phyloP scores from a whole-genome alignment of 352 stramenopile species.

The Pythium dissimile region DNA sequence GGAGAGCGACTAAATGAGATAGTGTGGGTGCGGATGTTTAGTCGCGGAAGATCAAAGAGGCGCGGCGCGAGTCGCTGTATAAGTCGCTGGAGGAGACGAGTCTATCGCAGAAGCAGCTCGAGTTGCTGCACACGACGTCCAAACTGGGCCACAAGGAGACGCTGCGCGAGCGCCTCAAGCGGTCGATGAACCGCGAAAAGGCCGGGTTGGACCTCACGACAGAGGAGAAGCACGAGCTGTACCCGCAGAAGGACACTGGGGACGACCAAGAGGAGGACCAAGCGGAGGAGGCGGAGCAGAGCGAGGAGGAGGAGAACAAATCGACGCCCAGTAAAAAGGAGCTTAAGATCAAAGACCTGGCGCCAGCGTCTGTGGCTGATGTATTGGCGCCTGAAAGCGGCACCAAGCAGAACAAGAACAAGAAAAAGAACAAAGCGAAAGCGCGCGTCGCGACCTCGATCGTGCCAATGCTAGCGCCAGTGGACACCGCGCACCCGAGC shows the following conservation, averaged over 20 bases:
- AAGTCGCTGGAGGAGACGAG: constrained; percentile 69
- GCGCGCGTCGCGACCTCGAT: constrained; percentile 28
- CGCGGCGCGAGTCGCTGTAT: constrained; percentile 64
- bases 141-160: constrained; percentile 82
- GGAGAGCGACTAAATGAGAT: background rate
- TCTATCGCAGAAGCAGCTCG: constrained; percentile 59
- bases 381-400: background rate
- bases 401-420: constrained; percentile 2
- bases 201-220: constrained; percentile 57
- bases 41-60: constrained; percentile 76
- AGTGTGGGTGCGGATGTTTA: constrained; percentile 1
- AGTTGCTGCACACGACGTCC: constrained; percentile 74
- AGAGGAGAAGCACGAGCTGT: constrained; percentile 48
- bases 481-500: background rate
- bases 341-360: constrained; percentile 17
- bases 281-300: constrained; percentile 22
- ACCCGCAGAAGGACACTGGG: constrained; percentile 31
- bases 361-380: background rate
- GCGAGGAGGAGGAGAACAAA: constrained; percentile 15
- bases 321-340: constrained; percentile 1
- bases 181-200: constrained; percentile 74
- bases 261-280: constrained; percentile 19
- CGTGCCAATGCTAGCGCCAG: constrained; percentile 22
- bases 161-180: constrained; percentile 70
- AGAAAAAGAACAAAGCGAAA: constrained; percentile 23